These are phyloP conservation scores for Heterobasidion parviporum DNA, from an alignment of 1,284 basidiomycete species.

Conservation along the genomic window DNA sequence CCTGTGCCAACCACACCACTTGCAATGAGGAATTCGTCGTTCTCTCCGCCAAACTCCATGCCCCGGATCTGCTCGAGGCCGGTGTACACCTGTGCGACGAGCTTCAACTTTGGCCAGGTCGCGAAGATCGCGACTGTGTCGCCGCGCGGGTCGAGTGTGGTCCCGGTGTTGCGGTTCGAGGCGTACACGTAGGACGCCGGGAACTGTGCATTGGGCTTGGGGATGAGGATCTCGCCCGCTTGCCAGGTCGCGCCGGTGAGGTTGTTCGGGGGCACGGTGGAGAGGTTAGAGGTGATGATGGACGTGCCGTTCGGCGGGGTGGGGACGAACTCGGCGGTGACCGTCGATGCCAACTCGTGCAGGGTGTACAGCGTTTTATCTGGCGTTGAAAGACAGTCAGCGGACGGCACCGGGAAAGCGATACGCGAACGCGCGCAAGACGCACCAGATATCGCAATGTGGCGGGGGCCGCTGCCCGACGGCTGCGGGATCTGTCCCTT, in stretches of 20 bases:
- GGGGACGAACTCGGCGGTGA: slow-evolving; percentile 56
- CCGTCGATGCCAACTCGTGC: slow-evolving; percentile 56
- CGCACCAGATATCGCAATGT: slow-evolving; percentile 47
- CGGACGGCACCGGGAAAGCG: slow-evolving; percentile 1
- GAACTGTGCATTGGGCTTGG: slow-evolving; percentile 36
- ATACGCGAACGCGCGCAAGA: background rate
- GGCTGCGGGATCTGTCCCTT: slow-evolving; percentile 59
- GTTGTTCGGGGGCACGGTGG: slow-evolving; percentile 42
- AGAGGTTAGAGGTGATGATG: slow-evolving; percentile 40
- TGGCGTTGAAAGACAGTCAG: slow-evolving; percentile 15
- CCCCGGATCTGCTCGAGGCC: slow-evolving; percentile 28
- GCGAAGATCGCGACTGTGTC: slow-evolving; percentile 57
- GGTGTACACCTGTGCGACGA: slow-evolving; percentile 25
- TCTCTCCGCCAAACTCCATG: slow-evolving; percentile 25
- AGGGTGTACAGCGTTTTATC: slow-evolving; percentile 51
- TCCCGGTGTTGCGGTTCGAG: slow-evolving; percentile 57
- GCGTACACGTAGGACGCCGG: slow-evolving; percentile 52
- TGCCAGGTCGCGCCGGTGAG: slow-evolving; percentile 18
- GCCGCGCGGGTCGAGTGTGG: slow-evolving; percentile 35
- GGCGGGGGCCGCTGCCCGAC: slow-evolving; percentile 56
- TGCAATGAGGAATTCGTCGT: slow-evolving; percentile 24
- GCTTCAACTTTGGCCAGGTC: slow-evolving; percentile 15
- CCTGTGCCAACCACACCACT: slow-evolving; percentile 21
- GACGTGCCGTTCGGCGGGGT: slow-evolving; percentile 33
- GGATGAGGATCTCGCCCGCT: slow-evolving; percentile 44